Evolutionary conservation across 78 protist genomes (phyloP).

Genomic region (Dictyostelium discoideum): DNA sequence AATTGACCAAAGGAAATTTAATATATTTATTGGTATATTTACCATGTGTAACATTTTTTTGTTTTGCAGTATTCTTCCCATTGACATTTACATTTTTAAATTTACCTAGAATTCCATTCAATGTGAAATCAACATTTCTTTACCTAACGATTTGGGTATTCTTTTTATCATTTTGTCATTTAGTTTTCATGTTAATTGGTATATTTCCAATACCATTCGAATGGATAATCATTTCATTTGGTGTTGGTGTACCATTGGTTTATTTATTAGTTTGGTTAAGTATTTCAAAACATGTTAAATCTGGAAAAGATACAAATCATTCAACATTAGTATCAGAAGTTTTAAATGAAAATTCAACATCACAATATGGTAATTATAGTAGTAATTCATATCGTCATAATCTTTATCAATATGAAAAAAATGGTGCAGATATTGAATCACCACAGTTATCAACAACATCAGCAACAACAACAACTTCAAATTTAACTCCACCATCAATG

Average conservation of each 20-base stretch:
- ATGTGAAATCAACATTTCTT: neutral
- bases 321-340: neutral
- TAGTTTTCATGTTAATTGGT: neutral
- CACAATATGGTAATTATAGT: neutral
- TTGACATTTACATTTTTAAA: constrained; percentile 39
- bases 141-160: neutral
- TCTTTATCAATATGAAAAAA: neutral
- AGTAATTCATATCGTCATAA: neutral
- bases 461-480: too few species aligned
- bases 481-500: neutral
- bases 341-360: neutral
- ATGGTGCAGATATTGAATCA: neutral
- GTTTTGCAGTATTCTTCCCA: constrained; percentile 50
- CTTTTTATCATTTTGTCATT: neutral
- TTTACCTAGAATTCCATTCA: constrained; percentile 41
- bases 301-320: constrained; percentile 14
- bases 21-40: constrained; percentile 29
- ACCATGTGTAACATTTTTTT: constrained; percentile 43
- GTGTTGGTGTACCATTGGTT: constrained; percentile 56
- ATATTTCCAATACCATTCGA: constrained; percentile 20
- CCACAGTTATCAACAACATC: too few species aligned
- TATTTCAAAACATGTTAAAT: neutral
- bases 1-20: neutral
- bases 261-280: constrained; percentile 26
- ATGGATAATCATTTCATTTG: constrained; percentile 58